These are phyloP conservation scores for Harringtonia aguacate DNA, from an alignment of 2,329 filamentous ascomycete species.

Conservation along the genomic window DNA sequence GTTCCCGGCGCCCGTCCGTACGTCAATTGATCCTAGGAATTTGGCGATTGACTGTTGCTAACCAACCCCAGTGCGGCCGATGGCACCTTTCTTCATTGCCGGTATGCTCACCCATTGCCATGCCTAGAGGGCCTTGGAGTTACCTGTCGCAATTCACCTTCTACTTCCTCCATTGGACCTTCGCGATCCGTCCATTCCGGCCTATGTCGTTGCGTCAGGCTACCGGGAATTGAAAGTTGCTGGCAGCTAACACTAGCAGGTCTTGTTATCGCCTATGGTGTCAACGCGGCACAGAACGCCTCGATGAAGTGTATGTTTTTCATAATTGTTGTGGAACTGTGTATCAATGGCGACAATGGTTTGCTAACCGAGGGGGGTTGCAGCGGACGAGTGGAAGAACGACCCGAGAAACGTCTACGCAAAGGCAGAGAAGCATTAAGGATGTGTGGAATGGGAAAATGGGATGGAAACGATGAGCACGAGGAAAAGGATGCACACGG, in stretches of 20 bases:
- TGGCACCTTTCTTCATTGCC: constrained; percentile 88
- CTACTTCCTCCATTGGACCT: no score
- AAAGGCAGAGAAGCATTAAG: constrained; percentile 24
- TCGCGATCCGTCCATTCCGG: no score
- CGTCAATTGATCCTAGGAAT: constrained; percentile 32
- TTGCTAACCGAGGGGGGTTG: neutral
- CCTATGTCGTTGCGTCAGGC: no score
- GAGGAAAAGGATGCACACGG: neutral
- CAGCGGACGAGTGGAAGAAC: constrained; percentile 94
- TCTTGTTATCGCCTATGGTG: constrained; percentile 76
- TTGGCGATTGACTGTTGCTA: constrained; percentile 14
- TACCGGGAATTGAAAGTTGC: no score
- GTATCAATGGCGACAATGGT: neutral
- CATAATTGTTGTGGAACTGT: neutral
- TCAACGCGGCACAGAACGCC: constrained; percentile 72
- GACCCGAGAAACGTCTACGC: constrained; percentile 77
- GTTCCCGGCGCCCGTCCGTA: constrained; percentile 70
- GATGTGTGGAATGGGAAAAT: no score
- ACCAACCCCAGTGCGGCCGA: constrained; percentile 59
- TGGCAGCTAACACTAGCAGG: constrained; percentile 36
- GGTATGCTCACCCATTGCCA: constrained; percentile 49
- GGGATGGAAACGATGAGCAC: no score
- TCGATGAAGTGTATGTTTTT: constrained; percentile 61
- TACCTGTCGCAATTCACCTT: no score
- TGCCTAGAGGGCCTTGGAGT: neutral